Conservation (phyloP, 2,329 filamentous ascomycete species). For the Talaromyces sp. region DNA sequence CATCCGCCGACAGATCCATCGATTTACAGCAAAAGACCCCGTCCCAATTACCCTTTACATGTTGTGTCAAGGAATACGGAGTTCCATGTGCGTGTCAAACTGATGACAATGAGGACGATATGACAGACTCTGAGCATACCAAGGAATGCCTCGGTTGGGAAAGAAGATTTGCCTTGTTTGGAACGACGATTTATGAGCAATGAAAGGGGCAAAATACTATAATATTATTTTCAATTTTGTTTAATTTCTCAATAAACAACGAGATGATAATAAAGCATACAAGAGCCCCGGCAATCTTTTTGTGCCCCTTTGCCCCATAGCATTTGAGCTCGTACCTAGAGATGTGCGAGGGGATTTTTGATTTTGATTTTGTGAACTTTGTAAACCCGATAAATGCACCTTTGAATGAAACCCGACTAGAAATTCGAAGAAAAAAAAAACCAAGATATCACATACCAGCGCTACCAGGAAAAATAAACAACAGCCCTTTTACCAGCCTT, state of each 20-base stretch:
- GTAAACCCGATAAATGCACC: background rate
- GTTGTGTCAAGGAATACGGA: conserved; percentile 68
- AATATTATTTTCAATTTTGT: background rate
- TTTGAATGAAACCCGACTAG: background rate
- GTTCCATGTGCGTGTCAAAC: conserved; percentile 34
- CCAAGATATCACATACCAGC: background rate
- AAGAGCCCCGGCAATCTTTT: background rate
- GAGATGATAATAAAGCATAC: background rate
- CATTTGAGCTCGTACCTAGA: background rate
- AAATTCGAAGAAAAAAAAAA: background rate
- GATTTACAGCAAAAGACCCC: conserved; percentile 19
- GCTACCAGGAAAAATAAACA: background rate
- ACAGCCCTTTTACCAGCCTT: background rate
- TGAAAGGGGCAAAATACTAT: conserved; percentile 4
- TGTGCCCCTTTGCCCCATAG: background rate
- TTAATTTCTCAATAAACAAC: background rate
- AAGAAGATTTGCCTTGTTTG: conserved; percentile 60
- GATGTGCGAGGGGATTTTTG: background rate
- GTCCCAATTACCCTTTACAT: conserved; percentile 59
- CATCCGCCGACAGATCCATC: conserved; percentile 19
- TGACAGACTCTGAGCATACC: conserved; percentile 22
- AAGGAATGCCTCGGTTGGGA: conserved; percentile 53
- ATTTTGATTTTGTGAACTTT: background rate
- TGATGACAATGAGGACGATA: conserved; percentile 17
- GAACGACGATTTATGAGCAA: conserved; percentile 50